These are phyloP conservation scores for Elongisporangium anandrum DNA, from an alignment of 352 stramenopile species.

Conservation along the genomic window DNA sequence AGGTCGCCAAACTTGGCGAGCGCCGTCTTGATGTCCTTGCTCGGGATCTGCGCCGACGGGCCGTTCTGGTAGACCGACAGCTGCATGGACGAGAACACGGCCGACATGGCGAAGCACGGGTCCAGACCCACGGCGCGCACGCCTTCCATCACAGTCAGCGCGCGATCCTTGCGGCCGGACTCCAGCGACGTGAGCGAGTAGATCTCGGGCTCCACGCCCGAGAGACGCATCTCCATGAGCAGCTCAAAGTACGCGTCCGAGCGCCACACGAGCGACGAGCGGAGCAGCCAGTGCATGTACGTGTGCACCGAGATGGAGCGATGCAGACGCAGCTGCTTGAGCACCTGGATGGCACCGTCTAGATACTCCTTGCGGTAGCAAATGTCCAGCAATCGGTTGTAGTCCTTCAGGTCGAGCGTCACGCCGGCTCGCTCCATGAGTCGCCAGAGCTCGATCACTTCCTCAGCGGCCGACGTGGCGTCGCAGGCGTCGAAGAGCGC, in stretches of 20 bases:
- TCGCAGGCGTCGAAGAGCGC: slow-evolving; percentile 73
- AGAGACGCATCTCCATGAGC: slow-evolving; percentile 83
- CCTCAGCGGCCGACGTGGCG: slow-evolving; percentile 50
- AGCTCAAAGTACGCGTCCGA: slow-evolving; percentile 83
- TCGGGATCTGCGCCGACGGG: slow-evolving; percentile 40
- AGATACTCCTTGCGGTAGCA: slow-evolving; percentile 77
- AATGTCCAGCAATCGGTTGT: slow-evolving; percentile 69
- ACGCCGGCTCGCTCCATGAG: slow-evolving; percentile 65
- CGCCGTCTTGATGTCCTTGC: slow-evolving; percentile 39
- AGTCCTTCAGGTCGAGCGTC: slow-evolving; percentile 48
- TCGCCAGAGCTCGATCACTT: slow-evolving; percentile 66
- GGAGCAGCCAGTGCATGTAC: slow-evolving; percentile 85
- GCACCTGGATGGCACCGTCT: slow-evolving; percentile 69
- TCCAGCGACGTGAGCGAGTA: slow-evolving; percentile 82
- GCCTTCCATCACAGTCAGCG: slow-evolving; percentile 85
- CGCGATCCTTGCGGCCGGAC: slow-evolving; percentile 75
- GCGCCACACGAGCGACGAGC: slow-evolving; percentile 73
- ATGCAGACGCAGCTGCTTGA: slow-evolving; percentile 71
- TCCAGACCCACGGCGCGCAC: slow-evolving; percentile 78
- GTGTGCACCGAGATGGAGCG: slow-evolving; percentile 60
- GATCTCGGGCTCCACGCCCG: slow-evolving; percentile 76
- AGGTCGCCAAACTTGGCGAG: slow-evolving; percentile 63
- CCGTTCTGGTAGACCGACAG: slow-evolving; percentile 66
- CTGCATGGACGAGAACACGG: slow-evolving; percentile 81
- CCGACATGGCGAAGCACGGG: slow-evolving; percentile 84